Base-by-base conservation (phyloP, 768 basidiomycete species). In the Amanita polypyramis region DNA sequence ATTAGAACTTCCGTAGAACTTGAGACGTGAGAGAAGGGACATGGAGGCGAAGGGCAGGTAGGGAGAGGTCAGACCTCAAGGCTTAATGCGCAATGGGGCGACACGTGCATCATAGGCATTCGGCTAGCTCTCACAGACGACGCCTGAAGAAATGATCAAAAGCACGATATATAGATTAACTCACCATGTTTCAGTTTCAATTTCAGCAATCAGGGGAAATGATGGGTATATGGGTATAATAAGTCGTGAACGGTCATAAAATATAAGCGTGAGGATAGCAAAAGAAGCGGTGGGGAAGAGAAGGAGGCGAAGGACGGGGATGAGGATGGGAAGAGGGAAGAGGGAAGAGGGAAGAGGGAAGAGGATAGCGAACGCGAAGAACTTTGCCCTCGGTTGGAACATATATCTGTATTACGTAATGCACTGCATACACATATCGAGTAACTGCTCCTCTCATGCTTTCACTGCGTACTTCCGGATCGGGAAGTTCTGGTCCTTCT, bases 401-500 rank as follows among this genome's bases (percentile, higher is more conserved):
- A 14, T 45, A 37, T 11, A 15, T 15, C 29, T 43, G 23, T 48
- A 40, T 39, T 42, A 39, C 40, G 35, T 37, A 47, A 39, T 34
- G 34, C 36, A 29, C 21, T 11, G 8, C 15, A 37, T 25, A 40
- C 15, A 47, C 33, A 11, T 25, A 45, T 35, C 44, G 7, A 14
- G 29, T 49, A 50, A 38, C 35, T 51, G 25, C 25, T 47, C 51
- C 34, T 48, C 49, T 79, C 68, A 84, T 74, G 90, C 92, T 80
- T 89, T 94, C 66, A 97, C 85, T 54, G 94, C 93, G 70, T 85
- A 99, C 73, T 93, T 95, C 67, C 94, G 78, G 63, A 73, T 64
- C 32, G 93, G 91, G 77, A 96, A 96, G 76, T 96, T 93, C 58
- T 76, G 75, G 52, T 92, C 85, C 77, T 87, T 93, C 86, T 97